Conservation (phyloP, 1,284 basidiomycete genomes). For the Clitocybe nebularis region DNA sequence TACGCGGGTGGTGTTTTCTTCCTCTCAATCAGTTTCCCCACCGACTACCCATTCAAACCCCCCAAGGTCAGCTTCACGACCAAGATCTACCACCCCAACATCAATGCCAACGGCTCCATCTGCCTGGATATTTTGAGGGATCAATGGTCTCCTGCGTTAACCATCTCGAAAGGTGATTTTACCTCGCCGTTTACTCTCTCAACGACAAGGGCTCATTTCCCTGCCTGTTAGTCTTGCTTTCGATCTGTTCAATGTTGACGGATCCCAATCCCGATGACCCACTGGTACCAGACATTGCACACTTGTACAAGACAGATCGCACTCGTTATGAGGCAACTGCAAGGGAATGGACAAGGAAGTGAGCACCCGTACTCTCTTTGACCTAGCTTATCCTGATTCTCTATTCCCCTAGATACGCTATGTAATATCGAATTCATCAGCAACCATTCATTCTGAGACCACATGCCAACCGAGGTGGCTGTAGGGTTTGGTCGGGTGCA, state of each 20-base stretch:
- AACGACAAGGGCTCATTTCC: slow-evolving; percentile 4
- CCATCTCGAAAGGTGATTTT: slow-evolving; percentile 89
- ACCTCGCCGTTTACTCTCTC: not conserved
- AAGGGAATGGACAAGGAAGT: slow-evolving; percentile 98
- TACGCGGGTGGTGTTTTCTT: slow-evolving; percentile 97
- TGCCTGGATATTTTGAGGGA: slow-evolving; percentile 97
- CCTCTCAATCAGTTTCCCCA: slow-evolving; percentile 90
- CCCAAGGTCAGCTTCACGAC: slow-evolving; percentile 99
- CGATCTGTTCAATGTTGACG: slow-evolving; percentile 95
- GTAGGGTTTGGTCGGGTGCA: slow-evolving; percentile 21
- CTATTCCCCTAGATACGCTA: slow-evolving; percentile 31
- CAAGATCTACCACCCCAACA: slow-evolving; percentile 96
- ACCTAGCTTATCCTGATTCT: slow-evolving; percentile 10
- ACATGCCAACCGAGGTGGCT: slow-evolving; percentile 6
- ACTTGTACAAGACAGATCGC: slow-evolving; percentile 95
- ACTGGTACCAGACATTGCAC: slow-evolving; percentile 76
- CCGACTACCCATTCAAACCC: slow-evolving; percentile 98
- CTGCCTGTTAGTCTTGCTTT: slow-evolving; percentile 68
- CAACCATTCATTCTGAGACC: slow-evolving; percentile 8
- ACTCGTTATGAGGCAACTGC: slow-evolving; percentile 92
- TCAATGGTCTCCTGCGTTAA: slow-evolving; percentile 97
- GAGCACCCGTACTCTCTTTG: slow-evolving; percentile 29
- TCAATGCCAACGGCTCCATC: slow-evolving; percentile 98
- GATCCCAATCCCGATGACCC: slow-evolving; percentile 97
- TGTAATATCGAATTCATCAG: slow-evolving; percentile 24